Evolutionary conservation across 108 stramenopile genomes (phyloP), one percentile per base, ranked within the genome.

Genomic region (Chaetoceros muelleri): DNA sequence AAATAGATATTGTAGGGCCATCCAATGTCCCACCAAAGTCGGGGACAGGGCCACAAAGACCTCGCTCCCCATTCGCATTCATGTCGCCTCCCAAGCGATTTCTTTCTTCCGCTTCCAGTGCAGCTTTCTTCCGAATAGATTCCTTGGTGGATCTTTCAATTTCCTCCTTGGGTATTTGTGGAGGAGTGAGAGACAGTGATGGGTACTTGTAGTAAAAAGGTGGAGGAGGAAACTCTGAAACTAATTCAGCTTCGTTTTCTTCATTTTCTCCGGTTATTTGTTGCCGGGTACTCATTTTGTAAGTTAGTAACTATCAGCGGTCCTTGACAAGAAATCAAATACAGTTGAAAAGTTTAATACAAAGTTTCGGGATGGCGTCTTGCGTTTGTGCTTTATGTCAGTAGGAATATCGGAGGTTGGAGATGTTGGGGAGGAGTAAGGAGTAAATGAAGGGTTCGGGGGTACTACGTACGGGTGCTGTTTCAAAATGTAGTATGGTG

Each of bases 191-290:
- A 1, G 31, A 30, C 1, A 71, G 53, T 26, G 84, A 76, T 7
- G 68, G 64, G n/a, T n/a, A n/a, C 0, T 44, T 48, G 73, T 85
- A 87, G 58, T 91, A 91, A 52, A 69, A 74, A 2, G 90, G 90
- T 8, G 90, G 85, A 10, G 90, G 85, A 5, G 90, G 85, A 48
- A 91, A 91, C 67, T 91, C 90, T 17, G 78, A 67, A 13, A 91
- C 90, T 8, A 91, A 53, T 18, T 70, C 58, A 64, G 54, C 54
- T 25, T 59, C 69, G 0, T 65, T 62, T 31, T 48, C 63, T 0
- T 20, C 52, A 2, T 2, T 51, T 26, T 56, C 28, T 13, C 0
- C 52, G 5, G 13, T 10, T 13, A 13, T 13, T 40, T 40, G 8
- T 40, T 40, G 34, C 13, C 13, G 34, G 34, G 34, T 10, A 40